Base-by-base conservation (phyloP, 2,329 filamentous ascomycete genomes). In the Calonectria pteridis region DNA sequence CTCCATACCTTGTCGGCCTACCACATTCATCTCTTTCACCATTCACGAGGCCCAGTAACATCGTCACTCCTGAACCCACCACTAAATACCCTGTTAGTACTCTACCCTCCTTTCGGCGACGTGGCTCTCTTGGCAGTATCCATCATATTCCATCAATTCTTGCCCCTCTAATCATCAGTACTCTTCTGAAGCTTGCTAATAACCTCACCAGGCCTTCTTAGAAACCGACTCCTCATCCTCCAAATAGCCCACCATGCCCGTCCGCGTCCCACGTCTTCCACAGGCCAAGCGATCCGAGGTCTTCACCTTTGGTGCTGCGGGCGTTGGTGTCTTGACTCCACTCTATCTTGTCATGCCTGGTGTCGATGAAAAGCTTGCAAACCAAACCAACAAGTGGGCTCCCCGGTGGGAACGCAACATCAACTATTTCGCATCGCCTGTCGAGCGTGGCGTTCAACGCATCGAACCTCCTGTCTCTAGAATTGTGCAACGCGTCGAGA, bases 391-490 rank as follows among this genome's bases (percentile, higher is more conserved):
- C 72, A 87, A 88, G 78, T 91, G 90, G 90, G 90, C 90, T 5
- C 89, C 89, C 23, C 87, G 89, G 70, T 92, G 90, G 90, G 89
- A 91, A 83, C 85, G 86, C 67, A 91, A 90, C 82, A 87, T 91
- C 80, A 87, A 84, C 75, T 89, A 88, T 84, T 88, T 91, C 81
- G 83, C 85, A 11, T 83, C 84, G n/a, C 87, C 87, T 20, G 85
- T 86, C 33, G 85, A 88, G 81, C 83, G 84, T 26, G 83, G 86
- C 65, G 85, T 89, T 50, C 87, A 88, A 76, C 85, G 87, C 67
- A 84, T 89, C 67, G 85, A 89, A 79, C 88, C 88, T 2, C 87
- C 86, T 26, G 79, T 89, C 67, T 82, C 86, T 67, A 84, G 83
- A 72, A 85, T 86, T 62, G 84, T 90, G 35, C 84, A 86, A 80